Evolutionary conservation across 257 asterid genomes (phyloP).

Genomic region (Petunia axillaris): DNA sequence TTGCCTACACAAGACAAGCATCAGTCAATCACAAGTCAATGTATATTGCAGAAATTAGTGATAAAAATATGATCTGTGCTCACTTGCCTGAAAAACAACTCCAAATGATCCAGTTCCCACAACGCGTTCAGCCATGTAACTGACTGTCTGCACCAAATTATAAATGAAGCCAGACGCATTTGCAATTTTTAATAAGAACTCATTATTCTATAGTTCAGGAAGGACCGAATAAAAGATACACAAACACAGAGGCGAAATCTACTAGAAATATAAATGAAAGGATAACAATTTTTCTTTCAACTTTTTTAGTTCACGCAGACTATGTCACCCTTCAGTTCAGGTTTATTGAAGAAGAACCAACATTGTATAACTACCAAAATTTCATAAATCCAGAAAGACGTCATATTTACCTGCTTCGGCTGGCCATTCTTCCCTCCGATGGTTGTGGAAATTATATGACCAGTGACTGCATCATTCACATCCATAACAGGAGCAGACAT

Average conservation of each 20-base stretch:
- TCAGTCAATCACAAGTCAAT: conserved; percentile 10
- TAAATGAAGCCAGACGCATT: background rate
- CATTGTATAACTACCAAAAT: background rate
- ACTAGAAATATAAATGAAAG: no score
- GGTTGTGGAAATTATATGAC: conserved; percentile 88
- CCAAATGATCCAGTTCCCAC: conserved; percentile 68
- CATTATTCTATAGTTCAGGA: background rate
- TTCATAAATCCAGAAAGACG: background rate
- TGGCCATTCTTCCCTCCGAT: conserved; percentile 96
- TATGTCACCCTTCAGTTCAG: no score
- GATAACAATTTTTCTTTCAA: no score
- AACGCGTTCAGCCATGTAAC: conserved; percentile 66
- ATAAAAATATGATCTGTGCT: background rate
- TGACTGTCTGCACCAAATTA: conserved; percentile 48
- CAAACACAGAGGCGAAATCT: background rate
- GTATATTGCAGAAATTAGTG: background rate
- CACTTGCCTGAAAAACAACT: conserved; percentile 44
- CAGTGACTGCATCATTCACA: conserved; percentile 73
- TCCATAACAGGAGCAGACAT: conserved; percentile 77
- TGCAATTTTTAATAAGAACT: background rate
- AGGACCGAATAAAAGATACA: background rate
- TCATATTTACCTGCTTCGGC: conserved; percentile 76
- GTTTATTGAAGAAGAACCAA: no score
- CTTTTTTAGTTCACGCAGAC: no score
- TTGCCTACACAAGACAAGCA: conserved; percentile 57